Evolutionary conservation across 495 filamentous ascomycete species (phyloP), one percentile per base, ranked within the genome.

Genomic region (Xylaria scruposa): DNA sequence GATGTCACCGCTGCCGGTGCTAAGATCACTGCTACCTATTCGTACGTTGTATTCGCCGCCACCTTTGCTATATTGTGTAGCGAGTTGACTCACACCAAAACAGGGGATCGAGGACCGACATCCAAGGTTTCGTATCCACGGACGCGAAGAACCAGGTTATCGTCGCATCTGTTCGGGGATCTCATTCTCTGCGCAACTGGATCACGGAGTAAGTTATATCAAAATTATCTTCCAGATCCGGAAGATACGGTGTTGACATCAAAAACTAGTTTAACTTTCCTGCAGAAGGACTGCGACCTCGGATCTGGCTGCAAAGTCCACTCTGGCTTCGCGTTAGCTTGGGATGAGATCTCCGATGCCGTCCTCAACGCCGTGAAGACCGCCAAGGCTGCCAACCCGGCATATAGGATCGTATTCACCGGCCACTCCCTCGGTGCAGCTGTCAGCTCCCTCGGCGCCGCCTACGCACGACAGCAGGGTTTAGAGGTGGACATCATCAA

Each of bases 341-440:
- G 79, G 75, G 61, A 61, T n/a, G 83, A 83, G 72, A 74, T 84
- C 60, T 65, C 67, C 46, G 24, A 38, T 1, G 61, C 46, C 17
- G 68, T 76, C 29, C 46, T 80, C 13, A 64, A 61, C 47, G 77
- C 71, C 31, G 67, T 86, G 29, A 58, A 46, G 17, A 31, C 72
- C 12, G 82, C 82, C 29, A 70, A 61, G 36, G 60, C 63, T 19
- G 73, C 78, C 36, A 58, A 91, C 75, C 83, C 90, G 0, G 76
- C 67, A 38, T 91, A 88, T 76, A 81, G 78, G 29, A 75, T 94
- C 63, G 79, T 89, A 9, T 75, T 89, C 24, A 91, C 90, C 0
- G 92, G 92, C 8, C 91, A 94, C 83, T 90, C 88, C 42, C 85
- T 93, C 17, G 92, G 92, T 24, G 92, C 78, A 54, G 91, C 92